phyloP scores from a whole-genome alignment of 495 filamentous ascomycete species.

The Penicillium soppii region DNA sequence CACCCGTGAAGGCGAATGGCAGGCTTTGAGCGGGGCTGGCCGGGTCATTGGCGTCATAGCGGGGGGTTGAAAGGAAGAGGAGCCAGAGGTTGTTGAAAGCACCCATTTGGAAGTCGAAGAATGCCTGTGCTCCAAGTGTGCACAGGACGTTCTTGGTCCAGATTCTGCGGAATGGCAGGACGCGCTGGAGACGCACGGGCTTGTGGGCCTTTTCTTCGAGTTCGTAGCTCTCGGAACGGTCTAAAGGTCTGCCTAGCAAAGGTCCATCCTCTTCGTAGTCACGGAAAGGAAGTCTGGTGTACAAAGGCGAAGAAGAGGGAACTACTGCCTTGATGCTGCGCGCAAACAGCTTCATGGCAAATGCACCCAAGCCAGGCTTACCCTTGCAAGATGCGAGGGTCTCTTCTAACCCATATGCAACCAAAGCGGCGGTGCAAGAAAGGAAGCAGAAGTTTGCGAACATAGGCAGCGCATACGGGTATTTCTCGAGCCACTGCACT shows the following conservation, averaged over 20 bases:
- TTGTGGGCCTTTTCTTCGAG: constrained; percentile 39
- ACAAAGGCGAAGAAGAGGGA: constrained; percentile 37
- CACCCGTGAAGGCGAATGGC: constrained; percentile 77
- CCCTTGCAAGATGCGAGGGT: constrained; percentile 46
- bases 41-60: constrained; percentile 54
- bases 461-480: constrained; percentile 76
- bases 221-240: constrained; percentile 38
- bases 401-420: constrained; percentile 70
- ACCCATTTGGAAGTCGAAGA: constrained; percentile 73
- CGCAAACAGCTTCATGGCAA: constrained; percentile 29
- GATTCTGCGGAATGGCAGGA: constrained; percentile 68
- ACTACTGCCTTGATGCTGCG: constrained; percentile 28
- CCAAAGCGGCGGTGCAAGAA: constrained; percentile 46
- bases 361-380: constrained; percentile 41
- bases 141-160: constrained; percentile 75
- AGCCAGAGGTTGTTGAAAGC: constrained; percentile 86
- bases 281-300: constrained; percentile 35
- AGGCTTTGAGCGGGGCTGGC: constrained; percentile 42
- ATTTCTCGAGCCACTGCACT: constrained; percentile 63
- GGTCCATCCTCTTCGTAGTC: constrained; percentile 40
- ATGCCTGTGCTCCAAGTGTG: constrained; percentile 65
- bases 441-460: constrained; percentile 70
- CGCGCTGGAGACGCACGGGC: constrained; percentile 25
- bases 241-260: constrained; percentile 25
- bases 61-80: constrained; percentile 78